Evolutionary conservation across 1,284 basidiomycete species (phyloP), one percentile per base, ranked within the genome.

Genomic region (Trichosporon inkin): DNA sequence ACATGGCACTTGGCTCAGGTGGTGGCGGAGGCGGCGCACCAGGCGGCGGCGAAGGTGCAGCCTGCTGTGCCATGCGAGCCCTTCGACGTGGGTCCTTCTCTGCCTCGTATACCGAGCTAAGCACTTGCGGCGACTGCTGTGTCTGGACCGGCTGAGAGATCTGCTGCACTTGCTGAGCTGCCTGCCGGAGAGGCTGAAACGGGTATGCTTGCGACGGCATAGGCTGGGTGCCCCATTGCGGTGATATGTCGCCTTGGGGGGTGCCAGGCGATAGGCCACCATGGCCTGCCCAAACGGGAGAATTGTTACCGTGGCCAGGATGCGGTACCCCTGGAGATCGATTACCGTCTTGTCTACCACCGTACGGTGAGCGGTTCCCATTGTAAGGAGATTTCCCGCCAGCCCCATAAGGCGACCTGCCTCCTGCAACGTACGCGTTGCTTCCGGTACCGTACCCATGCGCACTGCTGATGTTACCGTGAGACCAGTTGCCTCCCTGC

Each of bases 21-120:
- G 14, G 17, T n/a, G 11, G 17, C 19, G 10, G 7, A 44, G 10
- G 14, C 17, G 17, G 41, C 17, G 5, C 22, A 22, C 10, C n/a
- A 20, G 11, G 41, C 4, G 41, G 11, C 2, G 16, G 10, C 17
- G 17, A 8, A 39, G 36, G 20, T 10, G 34, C 22, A 20, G 36
- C 22, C 6, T 35, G 6, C 32, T 52, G 34, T 4, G 34, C 51
- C 35, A 20, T 32, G 5, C 53, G 53, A 8, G 37, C 16, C 2
- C 53, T 35, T 10, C 53, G 53, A 6, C 53, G 22, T 17, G 53
- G 53, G n/a, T 54, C 53, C 22, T 38, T 37, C 22, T 36, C 20
- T 3, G 53, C 53, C 22, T 59, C 52, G 41, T 59, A 57, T 14
- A 57, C 56, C 2, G 44, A 20, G 6, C 14, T 17, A 10, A 47